Percentiles rank a stretch among this genome's conserved stretches.
Conservation (phyloP, 225 moss, liverwort and hornwort species). For the Bryum argenteum region DNA sequence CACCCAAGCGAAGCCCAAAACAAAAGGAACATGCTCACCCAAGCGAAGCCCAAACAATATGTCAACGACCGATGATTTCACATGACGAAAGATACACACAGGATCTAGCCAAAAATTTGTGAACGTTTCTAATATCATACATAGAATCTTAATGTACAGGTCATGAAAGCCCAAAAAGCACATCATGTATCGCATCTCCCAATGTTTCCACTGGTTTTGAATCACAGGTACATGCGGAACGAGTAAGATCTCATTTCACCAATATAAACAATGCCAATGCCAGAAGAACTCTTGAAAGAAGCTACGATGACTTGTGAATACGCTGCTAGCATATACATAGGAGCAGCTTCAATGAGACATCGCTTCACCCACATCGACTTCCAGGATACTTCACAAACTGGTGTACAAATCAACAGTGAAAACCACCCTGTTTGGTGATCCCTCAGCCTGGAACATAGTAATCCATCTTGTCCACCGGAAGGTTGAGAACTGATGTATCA, state of each 20-base stretch:
- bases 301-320: conserved; percentile 1
- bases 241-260: conserved; percentile 10
- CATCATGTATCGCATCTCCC: neutral
- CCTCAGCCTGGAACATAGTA: conserved; percentile 86
- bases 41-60: too few species aligned
- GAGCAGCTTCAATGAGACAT: conserved; percentile 22
- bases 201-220: neutral
- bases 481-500: conserved; percentile 87
- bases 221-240: conserved; percentile 18
- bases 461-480: conserved; percentile 97
- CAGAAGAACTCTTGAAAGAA: neutral
- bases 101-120: neutral
- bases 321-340: conserved; percentile 18
- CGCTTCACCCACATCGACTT: conserved; percentile 17
- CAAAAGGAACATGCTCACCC: too few species aligned
- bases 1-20: too few species aligned
- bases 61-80: too few species aligned
- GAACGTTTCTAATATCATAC: conserved; percentile 5
- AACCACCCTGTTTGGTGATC: conserved; percentile 8
- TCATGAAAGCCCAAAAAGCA: conserved; percentile 2
- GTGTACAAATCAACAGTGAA: conserved; percentile 25
- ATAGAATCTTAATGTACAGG: conserved; percentile 19
- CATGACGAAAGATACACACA: neutral
- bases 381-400: conserved; percentile 22
- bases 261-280: conserved; percentile 15